A percentile compares a stretch with the other conserved stretches of the same genome.
These are phyloP conservation scores for Ampelocalamus luodianensis DNA, from an alignment of 176 grass and related monocot species.

Conservation along the genomic window DNA sequence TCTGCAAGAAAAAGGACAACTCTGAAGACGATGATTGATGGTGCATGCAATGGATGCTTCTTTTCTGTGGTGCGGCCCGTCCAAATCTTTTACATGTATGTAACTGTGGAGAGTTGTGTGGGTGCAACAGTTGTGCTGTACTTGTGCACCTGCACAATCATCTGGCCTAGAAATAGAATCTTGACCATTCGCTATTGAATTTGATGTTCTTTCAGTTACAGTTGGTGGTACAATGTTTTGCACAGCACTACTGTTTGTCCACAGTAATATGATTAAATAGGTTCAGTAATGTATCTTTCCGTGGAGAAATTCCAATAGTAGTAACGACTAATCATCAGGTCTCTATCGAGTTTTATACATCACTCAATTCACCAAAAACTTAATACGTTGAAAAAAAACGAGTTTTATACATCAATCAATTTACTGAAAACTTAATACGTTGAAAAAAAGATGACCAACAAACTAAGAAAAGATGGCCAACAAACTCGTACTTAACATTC, in stretches of 20 bases:
- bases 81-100: neutral
- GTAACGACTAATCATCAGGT: too few relatives aligned
- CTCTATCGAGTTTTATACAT: too few relatives aligned
- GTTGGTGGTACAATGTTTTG: neutral
- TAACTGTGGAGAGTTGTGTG: too few relatives aligned
- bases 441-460: too few relatives aligned
- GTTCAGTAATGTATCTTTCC: too few relatives aligned
- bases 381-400: too few relatives aligned
- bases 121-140: neutral
- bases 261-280: neutral
- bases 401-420: too few relatives aligned
- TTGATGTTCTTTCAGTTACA: neutral
- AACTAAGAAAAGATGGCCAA: too few relatives aligned
- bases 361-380: too few relatives aligned
- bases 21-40: neutral
- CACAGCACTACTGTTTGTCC: neutral
- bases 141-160: slow-evolving; percentile 16
- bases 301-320: too few relatives aligned
- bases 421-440: too few relatives aligned
- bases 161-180: slow-evolving; percentile 1
- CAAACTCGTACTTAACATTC: neutral
- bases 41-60: neutral
- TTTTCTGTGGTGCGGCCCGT: too few relatives aligned
- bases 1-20: neutral
- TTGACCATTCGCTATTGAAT: neutral